Evolutionary conservation across 208 protist species (phyloP).

Genomic region (Trypanosoma grayi): DNA sequence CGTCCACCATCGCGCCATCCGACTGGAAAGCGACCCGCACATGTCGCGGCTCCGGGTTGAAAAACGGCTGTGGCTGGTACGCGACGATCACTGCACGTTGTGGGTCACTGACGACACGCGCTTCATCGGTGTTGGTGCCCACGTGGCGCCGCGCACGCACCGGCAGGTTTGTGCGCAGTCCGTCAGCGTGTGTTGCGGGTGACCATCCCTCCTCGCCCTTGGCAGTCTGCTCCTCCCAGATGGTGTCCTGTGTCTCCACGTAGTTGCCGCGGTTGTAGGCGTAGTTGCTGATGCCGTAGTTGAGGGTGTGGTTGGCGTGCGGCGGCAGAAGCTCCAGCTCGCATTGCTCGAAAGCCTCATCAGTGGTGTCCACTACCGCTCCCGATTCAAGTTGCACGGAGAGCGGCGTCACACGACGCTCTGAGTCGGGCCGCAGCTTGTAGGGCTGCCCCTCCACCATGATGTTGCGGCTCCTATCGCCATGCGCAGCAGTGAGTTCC

Average conservation of each 20-base stretch:
- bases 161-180: constrained; percentile 57
- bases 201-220: constrained; percentile 77
- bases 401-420: constrained; percentile 53
- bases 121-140: constrained; percentile 1
- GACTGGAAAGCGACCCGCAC: constrained; percentile 68
- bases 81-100: constrained; percentile 68
- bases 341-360: constrained; percentile 61
- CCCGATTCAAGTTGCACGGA: constrained; percentile 70
- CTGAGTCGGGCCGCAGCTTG: constrained; percentile 31
- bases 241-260: constrained; percentile 82
- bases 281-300: constrained; percentile 82
- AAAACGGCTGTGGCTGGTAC: constrained; percentile 78
- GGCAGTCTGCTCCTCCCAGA: constrained; percentile 82
- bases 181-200: constrained; percentile 84
- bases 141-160: constrained; percentile 65
- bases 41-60: constrained; percentile 80
- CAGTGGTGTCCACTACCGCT: constrained; percentile 62
- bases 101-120: constrained; percentile 41
- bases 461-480: constrained; percentile 11
- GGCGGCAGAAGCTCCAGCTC: constrained; percentile 62
- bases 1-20: constrained; percentile 52
- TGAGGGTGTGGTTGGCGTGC: constrained; percentile 64
- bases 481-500: constrained; percentile 21
- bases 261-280: constrained; percentile 89
- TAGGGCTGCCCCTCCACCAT: constrained; percentile 55